These are phyloP conservation scores for Sporisorium reilianum DNA, from an alignment of 1,284 basidiomycete genomes.

Conservation along the genomic window DNA sequence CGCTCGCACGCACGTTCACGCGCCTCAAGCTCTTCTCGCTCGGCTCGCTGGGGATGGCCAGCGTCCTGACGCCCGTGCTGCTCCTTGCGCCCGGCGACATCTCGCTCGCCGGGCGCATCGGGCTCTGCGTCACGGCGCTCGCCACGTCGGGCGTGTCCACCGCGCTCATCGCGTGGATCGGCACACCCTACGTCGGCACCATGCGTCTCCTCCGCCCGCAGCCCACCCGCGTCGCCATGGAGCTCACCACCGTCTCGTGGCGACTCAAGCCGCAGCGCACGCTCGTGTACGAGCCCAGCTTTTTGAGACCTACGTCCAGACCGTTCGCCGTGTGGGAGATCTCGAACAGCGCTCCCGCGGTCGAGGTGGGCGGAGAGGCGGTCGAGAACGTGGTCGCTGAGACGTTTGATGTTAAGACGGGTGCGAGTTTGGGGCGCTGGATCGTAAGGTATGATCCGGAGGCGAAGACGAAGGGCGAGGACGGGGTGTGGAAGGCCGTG, in stretches of 20 bases:
- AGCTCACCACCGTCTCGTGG: slow-evolving; percentile 77
- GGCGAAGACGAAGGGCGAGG: slow-evolving; percentile 71
- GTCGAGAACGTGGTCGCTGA: slow-evolving; percentile 51
- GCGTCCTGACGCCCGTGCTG: slow-evolving; percentile 80
- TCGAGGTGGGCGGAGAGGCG: slow-evolving; percentile 5
- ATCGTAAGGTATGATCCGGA: slow-evolving; percentile 77
- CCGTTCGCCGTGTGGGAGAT: slow-evolving; percentile 80
- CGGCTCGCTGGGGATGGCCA: slow-evolving; percentile 80
- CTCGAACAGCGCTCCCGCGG: slow-evolving; percentile 38
- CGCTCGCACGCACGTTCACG: slow-evolving; percentile 79
- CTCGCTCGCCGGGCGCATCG: slow-evolving; percentile 78
- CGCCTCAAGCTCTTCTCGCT: slow-evolving; percentile 85
- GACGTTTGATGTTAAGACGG: slow-evolving; percentile 71
- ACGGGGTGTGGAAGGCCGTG: slow-evolving; percentile 58
- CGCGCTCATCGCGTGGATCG: slow-evolving; percentile 80
- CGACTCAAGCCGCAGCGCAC: slow-evolving; percentile 75
- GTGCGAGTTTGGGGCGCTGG: slow-evolving; percentile 80
- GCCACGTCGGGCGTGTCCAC: slow-evolving; percentile 80
- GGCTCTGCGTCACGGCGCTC: slow-evolving; percentile 78
- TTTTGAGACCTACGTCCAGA: slow-evolving; percentile 78
- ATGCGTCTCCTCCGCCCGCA: slow-evolving; percentile 64
- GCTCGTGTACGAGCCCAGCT: slow-evolving; percentile 80
- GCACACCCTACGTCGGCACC: slow-evolving; percentile 73
- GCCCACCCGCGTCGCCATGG: slow-evolving; percentile 17
- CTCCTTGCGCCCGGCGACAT: slow-evolving; percentile 82